Conservation (phyloP, 106 monocot species). For the Xerophyta viscosa region DNA sequence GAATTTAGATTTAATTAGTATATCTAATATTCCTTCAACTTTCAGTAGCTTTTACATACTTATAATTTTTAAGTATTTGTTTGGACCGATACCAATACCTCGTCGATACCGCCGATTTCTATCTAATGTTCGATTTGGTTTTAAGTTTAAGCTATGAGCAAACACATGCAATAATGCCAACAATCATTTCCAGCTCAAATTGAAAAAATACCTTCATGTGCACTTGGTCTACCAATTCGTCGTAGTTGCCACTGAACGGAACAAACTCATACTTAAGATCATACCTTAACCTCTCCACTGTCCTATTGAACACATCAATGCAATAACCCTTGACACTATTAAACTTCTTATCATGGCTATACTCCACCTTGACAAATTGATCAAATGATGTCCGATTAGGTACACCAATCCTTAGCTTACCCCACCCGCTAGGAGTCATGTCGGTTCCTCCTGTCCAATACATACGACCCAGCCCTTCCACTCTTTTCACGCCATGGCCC, state of each 20-base stretch:
- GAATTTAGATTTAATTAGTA: too few relatives aligned
- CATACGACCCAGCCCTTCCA: not conserved
- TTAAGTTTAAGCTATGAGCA: too few relatives aligned
- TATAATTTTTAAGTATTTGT: too few relatives aligned
- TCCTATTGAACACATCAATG: slow-evolving; percentile 7
- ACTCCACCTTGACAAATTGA: slow-evolving; percentile 16
- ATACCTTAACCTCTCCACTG: not conserved
- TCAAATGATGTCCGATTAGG: slow-evolving; percentile 3
- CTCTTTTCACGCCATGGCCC: not conserved
- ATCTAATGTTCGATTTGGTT: too few relatives aligned
- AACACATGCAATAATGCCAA: too few relatives aligned
- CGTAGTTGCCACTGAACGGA: slow-evolving; percentile 10
- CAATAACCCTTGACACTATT: slow-evolving; percentile 5
- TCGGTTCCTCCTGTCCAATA: not conserved
- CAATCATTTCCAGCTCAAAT: too few relatives aligned
- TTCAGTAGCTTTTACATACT: too few relatives aligned
- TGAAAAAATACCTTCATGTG: slow-evolving; percentile 1
- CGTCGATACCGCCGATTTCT: too few relatives aligned
- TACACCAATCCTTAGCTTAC: slow-evolving; percentile 6
- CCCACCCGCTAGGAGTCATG: not conserved
- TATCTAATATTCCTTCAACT: too few relatives aligned
- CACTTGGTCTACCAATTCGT: slow-evolving; percentile 3
- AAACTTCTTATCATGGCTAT: not conserved
- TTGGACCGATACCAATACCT: too few relatives aligned
- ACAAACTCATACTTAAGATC: slow-evolving; percentile 1